Conservation (phyloP, 2,329 filamentous ascomycete genomes). For the Fusarium tupiense region DNA sequence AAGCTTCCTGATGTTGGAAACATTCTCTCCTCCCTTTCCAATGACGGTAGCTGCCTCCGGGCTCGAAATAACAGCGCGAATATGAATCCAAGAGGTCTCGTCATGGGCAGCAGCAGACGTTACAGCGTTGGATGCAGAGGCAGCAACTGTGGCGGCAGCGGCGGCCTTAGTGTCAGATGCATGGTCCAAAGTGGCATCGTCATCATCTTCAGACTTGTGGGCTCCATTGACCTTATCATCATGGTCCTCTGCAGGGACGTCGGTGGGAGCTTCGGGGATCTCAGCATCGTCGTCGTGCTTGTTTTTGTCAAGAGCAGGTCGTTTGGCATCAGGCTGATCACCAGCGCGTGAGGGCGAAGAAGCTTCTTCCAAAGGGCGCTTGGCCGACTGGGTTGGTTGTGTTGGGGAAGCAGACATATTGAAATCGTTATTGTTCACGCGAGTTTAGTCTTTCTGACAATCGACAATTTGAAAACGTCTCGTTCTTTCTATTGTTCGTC, state of each 20-base stretch:
- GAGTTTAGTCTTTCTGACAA: constrained; percentile 33
- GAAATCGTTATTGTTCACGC: constrained; percentile 39
- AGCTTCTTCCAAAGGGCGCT: constrained; percentile 96
- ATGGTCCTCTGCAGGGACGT: constrained; percentile 56
- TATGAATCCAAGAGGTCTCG: constrained; percentile 96
- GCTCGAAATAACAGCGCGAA: constrained; percentile 96
- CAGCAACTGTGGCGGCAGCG: constrained; percentile 51
- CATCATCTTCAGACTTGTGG: constrained; percentile 51
- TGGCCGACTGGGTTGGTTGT: constrained; percentile 75
- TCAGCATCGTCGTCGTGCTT: constrained; percentile 71
- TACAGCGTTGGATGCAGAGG: constrained; percentile 48
- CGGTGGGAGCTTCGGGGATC: constrained; percentile 49
- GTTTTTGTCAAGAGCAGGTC: constrained; percentile 92
- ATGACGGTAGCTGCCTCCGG: constrained; percentile 98
- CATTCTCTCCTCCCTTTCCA: constrained; percentile 98
- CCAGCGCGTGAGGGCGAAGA: constrained; percentile 91
- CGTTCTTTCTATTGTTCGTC: constrained; percentile 51
- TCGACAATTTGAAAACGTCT: constrained; percentile 46
- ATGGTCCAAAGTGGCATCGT: constrained; percentile 39
- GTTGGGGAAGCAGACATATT: constrained; percentile 78
- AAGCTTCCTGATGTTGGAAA: constrained; percentile 93
- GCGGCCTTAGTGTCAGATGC: constrained; percentile 54
- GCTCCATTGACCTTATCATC: constrained; percentile 60
- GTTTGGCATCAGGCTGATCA: constrained; percentile 97
- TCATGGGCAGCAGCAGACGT: constrained; percentile 73